Base-by-base conservation (phyloP, 2,329 filamentous ascomycete genomes). In the Corynespora cassiicola region DNA sequence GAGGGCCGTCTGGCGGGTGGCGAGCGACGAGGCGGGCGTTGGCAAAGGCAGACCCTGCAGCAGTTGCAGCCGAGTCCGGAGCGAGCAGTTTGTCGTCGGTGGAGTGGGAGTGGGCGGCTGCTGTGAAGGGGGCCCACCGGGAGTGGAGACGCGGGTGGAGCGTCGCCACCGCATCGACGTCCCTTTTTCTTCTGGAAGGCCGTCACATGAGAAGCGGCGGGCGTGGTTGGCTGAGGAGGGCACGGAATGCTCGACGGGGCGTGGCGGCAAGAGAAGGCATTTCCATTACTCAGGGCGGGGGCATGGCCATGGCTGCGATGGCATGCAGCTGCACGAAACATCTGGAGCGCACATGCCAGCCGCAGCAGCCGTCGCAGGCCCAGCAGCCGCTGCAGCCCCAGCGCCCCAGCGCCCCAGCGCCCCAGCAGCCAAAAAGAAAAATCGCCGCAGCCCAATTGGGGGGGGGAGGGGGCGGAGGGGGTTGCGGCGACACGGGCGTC, bases 41-140 rank as follows among this genome's bases (percentile, higher is more conserved):
- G 24, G n/a, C n/a, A 18, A 12, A 6, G 12, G 28, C 23, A 25
- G 28, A 21, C 45, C 45, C 45, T 48, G 41, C 41, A 48, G 45
- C 17, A 33, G 41, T 36, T 45, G 40, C 37, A 36, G 30, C n/a
- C 37, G 37, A 40, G 23, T 9, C 10, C 31, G 22, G 36, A 24
- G 27, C 9, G 10, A 16, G 6, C 19, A 21, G 16, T 37, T 24
- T n/a, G n/a, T n/a, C n/a, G n/a, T n/a, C n/a, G n/a, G n/a, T n/a
- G n/a, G n/a, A n/a, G n/a, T n/a, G n/a, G n/a, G n/a, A n/a, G 34
- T 29, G 8, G 21, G 21, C 15, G 17, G 10, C 8, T 17, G 9
- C 20, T 22, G 5, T 7, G 9, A 7, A n/a, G 22, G 20, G n/a
- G 21, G 27, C 27, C 29, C 22, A 39, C 36, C 21, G 18, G 33